Conservation (phyloP, 2,329 filamentous ascomycete species). For the Thelonectria blattea region DNA sequence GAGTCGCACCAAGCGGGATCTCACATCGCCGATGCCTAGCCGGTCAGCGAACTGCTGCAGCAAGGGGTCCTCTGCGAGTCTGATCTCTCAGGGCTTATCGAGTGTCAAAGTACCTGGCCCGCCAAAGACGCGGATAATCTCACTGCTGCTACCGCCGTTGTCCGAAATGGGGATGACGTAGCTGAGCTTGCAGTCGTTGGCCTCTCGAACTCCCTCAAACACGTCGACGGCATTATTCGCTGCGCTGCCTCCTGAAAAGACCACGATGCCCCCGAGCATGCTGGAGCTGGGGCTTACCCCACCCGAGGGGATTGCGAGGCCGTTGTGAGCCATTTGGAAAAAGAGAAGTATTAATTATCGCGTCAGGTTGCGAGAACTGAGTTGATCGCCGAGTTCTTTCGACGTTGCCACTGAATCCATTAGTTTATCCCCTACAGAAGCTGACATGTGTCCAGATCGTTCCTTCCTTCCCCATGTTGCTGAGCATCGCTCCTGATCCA, state of each 20-base stretch:
- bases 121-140: slow-evolving; percentile 92
- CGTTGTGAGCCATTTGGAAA: slow-evolving; percentile 29
- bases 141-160: slow-evolving; percentile 92
- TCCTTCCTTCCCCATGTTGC: neutral
- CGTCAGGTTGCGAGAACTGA: neutral
- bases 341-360: neutral
- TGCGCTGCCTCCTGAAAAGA: slow-evolving; percentile 93
- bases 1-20: slow-evolving; percentile 78
- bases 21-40: slow-evolving; percentile 57
- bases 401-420: neutral
- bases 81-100: too few species aligned
- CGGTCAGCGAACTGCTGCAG: slow-evolving; percentile 16
- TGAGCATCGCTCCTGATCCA: slow-evolving; percentile 9
- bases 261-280: slow-evolving; percentile 62
- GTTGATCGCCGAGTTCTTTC: neutral
- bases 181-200: slow-evolving; percentile 71
- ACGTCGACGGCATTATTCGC: slow-evolving; percentile 94
- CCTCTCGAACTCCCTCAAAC: slow-evolving; percentile 71
- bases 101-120: slow-evolving; percentile 71
- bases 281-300: slow-evolving; percentile 14
- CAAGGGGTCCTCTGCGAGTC: neutral
- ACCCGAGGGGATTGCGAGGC: neutral
- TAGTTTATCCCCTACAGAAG: neutral
- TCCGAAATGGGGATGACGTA: slow-evolving; percentile 96
- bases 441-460: slow-evolving; percentile 19